phyloP scores from a whole-genome alignment of 495 filamentous ascomycete genomes.

The Delitschia confertaspora region DNA sequence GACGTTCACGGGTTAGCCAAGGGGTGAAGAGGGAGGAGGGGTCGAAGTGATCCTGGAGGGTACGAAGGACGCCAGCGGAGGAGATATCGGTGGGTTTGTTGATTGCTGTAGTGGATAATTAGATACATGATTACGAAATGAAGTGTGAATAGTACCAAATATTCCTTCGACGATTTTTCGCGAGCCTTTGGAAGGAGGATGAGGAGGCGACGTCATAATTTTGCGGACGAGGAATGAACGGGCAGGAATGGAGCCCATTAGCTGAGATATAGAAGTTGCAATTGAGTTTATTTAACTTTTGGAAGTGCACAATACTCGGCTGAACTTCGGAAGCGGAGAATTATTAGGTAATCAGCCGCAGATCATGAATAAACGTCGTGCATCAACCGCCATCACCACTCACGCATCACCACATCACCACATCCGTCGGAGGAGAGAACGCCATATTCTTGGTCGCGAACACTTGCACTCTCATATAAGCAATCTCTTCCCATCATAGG shows the following conservation, averaged over 20 bases:
- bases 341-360: too few relatives aligned
- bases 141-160: constrained; percentile 17
- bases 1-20: constrained; percentile 54
- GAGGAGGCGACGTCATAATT: constrained; percentile 16
- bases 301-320: too few relatives aligned
- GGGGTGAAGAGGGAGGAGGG: constrained; percentile 68
- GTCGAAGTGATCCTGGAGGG: constrained; percentile 72
- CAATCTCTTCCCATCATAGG: too few relatives aligned
- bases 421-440: too few relatives aligned
- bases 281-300: too few relatives aligned
- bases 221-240: constrained; percentile 7
- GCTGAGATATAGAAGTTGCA: constrained; percentile 1
- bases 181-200: constrained; percentile 4
- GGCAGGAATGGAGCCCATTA: constrained; percentile 14
- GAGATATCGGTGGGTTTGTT: constrained; percentile 81
- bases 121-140: not conserved
- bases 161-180: constrained; percentile 23
- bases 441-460: too few relatives aligned
- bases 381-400: too few relatives aligned
- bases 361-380: too few relatives aligned
- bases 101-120: constrained; percentile 50
- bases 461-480: too few relatives aligned
- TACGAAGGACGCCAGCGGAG: constrained; percentile 81
- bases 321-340: constrained; percentile 1
- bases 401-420: too few relatives aligned